A percentile compares a stretch with the other conserved stretches of the same genome.
Evolutionary conservation across 2,329 filamentous ascomycete genomes (phyloP).

Genomic region (Byssochlamys sp.): DNA sequence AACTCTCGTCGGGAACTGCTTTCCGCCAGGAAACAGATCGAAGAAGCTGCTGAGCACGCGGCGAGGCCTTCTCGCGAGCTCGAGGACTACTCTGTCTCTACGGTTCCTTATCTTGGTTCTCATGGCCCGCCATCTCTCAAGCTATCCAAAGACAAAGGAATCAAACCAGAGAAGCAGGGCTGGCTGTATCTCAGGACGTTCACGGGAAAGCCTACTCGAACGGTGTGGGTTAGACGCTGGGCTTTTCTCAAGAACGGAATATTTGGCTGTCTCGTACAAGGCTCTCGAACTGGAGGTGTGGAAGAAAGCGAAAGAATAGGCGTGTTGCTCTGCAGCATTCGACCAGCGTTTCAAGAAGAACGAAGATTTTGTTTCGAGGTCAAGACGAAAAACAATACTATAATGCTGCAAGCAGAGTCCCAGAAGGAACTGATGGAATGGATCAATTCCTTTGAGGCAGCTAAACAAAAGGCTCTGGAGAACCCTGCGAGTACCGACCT

Average conservation of each 20-base stretch:
- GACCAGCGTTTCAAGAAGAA: conserved; percentile 84
- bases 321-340: conserved; percentile 83
- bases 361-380: conserved; percentile 95
- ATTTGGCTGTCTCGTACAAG: conserved; percentile 86
- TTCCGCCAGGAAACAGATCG: conserved; percentile 68
- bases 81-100: conserved; percentile 83
- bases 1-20: conserved; percentile 74
- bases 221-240: conserved; percentile 86
- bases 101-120: conserved; percentile 73
- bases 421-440: conserved; percentile 87
- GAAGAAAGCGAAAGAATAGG: conserved; percentile 94
- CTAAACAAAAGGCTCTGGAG: conserved; percentile 85
- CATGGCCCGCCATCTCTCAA: conserved; percentile 57
- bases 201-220: conserved; percentile 77
- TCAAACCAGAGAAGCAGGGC: conserved; percentile 71
- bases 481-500: conserved; percentile 49
- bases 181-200: conserved; percentile 80
- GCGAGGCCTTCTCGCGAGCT: conserved; percentile 80
- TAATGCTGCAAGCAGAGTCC: conserved; percentile 84
- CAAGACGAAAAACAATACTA: conserved; percentile 88
- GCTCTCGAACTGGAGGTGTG: conserved; percentile 68
- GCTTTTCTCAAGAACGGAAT: conserved; percentile 93
- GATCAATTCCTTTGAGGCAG: conserved; percentile 85
- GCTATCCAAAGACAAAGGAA: conserved; percentile 32
- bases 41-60: conserved; percentile 60